Base-by-base conservation (phyloP, 2,329 filamentous ascomycete genomes). In the Cercospora beticola region DNA sequence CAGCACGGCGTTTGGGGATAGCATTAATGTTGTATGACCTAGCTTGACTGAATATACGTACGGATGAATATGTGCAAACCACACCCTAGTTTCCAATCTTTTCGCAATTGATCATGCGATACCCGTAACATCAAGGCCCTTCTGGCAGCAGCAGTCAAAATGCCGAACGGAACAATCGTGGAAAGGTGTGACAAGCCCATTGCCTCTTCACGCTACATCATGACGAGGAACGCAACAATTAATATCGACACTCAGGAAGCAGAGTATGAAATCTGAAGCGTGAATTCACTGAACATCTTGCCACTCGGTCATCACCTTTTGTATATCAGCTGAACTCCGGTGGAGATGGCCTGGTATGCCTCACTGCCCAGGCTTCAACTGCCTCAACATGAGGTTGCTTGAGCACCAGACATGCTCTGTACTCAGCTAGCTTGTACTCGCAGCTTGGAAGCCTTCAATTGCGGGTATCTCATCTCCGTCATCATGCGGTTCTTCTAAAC, bases 1-100 rank as follows among this genome's bases (percentile, higher is more conserved):
- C 36, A 63, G 36, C 62, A 56, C 12, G 28, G 62, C 49, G 36
- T 59, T 36, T 8, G 28, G 56, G 12, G n/a, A 21, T 10, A 33
- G 28, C 31, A 59, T 31, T 33, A 59, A 59, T 59, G 56, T 18
- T 59, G 56, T 59, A 59, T n/a, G 56, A 59, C 56, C 28, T 59
- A 59, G 12, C 18, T 33, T 59, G 56, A 59, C 16, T 30, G 31
- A 59, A 33, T 31, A 36, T 36, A 59, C 18, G 30, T 36, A 59
- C 14, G 46, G 18, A 67, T 52, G 33, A 26, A n/a, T 3, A 28
- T 28, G 49, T 54, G 23, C 49, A 54, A 16, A 16, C 12, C 12
- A 28, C 1, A 8, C 36, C 36, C 6, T 40, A n/a, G 0, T 36
- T 40, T 6, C 16, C 36, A 8, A 1, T 40, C 4, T 2, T 12